phyloP scores from a whole-genome alignment of 2,329 filamentous ascomycete species.

The Neonectria faginata region DNA sequence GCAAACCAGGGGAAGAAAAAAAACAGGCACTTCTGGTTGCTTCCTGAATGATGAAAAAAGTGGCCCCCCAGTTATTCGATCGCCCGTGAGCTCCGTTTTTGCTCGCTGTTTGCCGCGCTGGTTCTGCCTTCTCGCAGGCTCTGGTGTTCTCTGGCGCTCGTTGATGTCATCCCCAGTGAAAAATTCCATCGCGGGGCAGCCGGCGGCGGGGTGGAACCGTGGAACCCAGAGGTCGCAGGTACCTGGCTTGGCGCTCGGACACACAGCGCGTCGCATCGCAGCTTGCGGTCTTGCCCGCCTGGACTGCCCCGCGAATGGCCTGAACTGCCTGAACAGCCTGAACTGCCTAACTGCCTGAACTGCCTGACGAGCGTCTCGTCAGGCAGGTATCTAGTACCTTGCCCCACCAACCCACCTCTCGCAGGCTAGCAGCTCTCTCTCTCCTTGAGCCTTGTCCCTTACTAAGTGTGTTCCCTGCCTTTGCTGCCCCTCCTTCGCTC shows the following conservation, averaged over 20 bases:
- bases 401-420: conserved; percentile 36
- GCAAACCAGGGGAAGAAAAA: background rate
- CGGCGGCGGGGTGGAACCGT: conserved; percentile 27
- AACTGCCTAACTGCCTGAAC: too few relatives aligned
- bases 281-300: background rate
- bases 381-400: conserved; percentile 34
- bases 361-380: background rate
- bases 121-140: conserved; percentile 13
- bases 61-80: background rate
- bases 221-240: conserved; percentile 34
- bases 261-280: conserved; percentile 7
- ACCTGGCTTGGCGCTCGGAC: conserved; percentile 31
- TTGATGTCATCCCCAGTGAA: conserved; percentile 49
- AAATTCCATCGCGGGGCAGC: conserved; percentile 50
- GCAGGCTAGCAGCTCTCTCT: conserved; percentile 31
- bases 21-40: background rate
- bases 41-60: conserved; percentile 5
- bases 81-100: conserved; percentile 1
- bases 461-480: background rate
- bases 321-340: background rate
- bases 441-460: background rate
- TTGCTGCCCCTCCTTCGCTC: conserved; percentile 37
- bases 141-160: conserved; percentile 21
- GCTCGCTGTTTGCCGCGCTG: conserved; percentile 1
- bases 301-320: background rate